Base-by-base conservation (phyloP, 139 green algal species). In the Eudorina sp. region DNA sequence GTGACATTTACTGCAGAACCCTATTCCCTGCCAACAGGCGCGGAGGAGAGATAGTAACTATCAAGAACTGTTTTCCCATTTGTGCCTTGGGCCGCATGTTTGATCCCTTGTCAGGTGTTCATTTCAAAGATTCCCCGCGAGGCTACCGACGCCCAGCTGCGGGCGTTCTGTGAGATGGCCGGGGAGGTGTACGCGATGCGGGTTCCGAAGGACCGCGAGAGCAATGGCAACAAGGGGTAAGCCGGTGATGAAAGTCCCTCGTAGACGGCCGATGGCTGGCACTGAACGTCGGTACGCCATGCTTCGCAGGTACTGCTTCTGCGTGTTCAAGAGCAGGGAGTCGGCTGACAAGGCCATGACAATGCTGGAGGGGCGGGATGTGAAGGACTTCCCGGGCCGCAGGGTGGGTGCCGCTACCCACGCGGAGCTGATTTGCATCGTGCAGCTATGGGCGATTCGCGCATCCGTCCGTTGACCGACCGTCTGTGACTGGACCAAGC, bases 211-310 rank as follows among this genome's bases (percentile, higher is more conserved):
- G 94, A 97, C 86, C 92, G 93, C 6, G 88, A 91, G 73, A 95
- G 92, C 76, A 85, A 85, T n/a, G 89, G 92, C 31, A 97, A 97
- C 86, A 92, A 93, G 82, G 96, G 96, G 90, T 96, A 60, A 92
- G 92, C 0, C 29, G 1, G 4, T 14, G 14, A 4, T 40, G 34
- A 73, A 16, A 14, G 6, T 3, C 29, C 29, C 64, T 73, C 40
- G 5, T 45, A 16, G 51, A 60, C 25, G n/a, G 58, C 3, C 13
- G 40, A 69, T 7, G 31, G n/a, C 9, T 73, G 64, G n/a, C 18
- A 73, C 13, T 38, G 64, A 36, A 3, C 2, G 9, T 73, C 9
- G 9, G 64, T 73, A 23, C 25, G 27, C 18, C 29, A 40, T 6
- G 29, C 64, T 13, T 40, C 27, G 25, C 84, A 96, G 94, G 19